phyloP scores from a whole-genome alignment of 139 green algal species.

The Micractinium sp. region DNA sequence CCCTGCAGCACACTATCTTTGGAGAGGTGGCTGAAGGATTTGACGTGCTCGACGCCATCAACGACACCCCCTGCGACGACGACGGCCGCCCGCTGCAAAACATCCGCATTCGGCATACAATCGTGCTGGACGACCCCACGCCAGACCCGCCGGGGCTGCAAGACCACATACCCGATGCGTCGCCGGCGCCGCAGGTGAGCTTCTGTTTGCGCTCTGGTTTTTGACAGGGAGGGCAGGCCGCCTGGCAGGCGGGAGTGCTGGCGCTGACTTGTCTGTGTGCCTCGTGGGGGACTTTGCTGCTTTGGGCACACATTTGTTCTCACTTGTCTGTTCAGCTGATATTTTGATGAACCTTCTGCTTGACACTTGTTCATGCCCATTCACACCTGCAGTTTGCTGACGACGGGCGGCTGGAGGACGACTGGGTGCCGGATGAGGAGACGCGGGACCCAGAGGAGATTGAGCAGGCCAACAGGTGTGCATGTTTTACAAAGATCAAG shows the following conservation, averaged over 20 bases:
- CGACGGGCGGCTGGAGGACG: slow-evolving; percentile 93
- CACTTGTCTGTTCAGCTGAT: too few relatives aligned
- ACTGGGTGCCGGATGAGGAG: slow-evolving; percentile 90
- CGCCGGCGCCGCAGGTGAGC: slow-evolving; percentile 71
- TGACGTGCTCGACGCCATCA: slow-evolving; percentile 91
- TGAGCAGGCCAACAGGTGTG: slow-evolving; percentile 67
- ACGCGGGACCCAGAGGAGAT: slow-evolving; percentile 77
- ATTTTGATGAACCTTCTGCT: too few relatives aligned
- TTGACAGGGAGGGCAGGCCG: too few relatives aligned
- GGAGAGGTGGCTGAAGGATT: slow-evolving; percentile 89
- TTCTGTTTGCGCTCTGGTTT: neutral
- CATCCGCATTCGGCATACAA: slow-evolving; percentile 95
- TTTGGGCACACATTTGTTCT: too few relatives aligned
- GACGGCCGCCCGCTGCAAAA: slow-evolving; percentile 90
- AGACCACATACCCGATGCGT: slow-evolving; percentile 83
- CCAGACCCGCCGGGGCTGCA: slow-evolving; percentile 85
- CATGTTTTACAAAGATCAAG: too few relatives aligned
- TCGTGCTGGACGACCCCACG: slow-evolving; percentile 97
- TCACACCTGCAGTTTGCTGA: slow-evolving; percentile 54
- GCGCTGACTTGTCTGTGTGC: too few relatives aligned
- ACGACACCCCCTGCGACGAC: slow-evolving; percentile 89
- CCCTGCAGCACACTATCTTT: slow-evolving; percentile 87
- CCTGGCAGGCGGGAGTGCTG: too few relatives aligned
- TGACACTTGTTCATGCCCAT: too few relatives aligned
- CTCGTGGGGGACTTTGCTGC: too few relatives aligned